Evolutionary conservation across 2,329 filamentous ascomycete genomes (phyloP).

Genomic region (Penicillium hordei): DNA sequence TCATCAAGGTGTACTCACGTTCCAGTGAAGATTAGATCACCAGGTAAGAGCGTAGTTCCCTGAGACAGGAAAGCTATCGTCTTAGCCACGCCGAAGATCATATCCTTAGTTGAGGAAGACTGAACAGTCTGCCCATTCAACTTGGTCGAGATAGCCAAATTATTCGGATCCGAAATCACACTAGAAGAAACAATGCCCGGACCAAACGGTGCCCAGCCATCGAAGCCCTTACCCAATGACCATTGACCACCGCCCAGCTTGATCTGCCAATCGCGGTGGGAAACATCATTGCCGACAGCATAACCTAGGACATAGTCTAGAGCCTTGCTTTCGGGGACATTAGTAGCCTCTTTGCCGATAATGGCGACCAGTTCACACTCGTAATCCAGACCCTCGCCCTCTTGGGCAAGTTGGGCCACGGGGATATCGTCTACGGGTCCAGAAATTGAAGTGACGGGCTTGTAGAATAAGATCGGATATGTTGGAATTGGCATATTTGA

Average conservation of each 20-base stretch:
- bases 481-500: slow-evolving; percentile 67
- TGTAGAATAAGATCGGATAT: slow-evolving; percentile 73
- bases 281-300: slow-evolving; percentile 75
- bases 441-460: slow-evolving; percentile 64
- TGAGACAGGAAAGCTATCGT: slow-evolving; percentile 50
- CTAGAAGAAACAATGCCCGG: slow-evolving; percentile 65
- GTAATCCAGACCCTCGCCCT: slow-evolving; percentile 68
- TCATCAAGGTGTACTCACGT: slow-evolving; percentile 37
- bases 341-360: slow-evolving; percentile 65
- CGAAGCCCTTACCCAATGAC: slow-evolving; percentile 71
- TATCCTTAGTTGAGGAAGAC: slow-evolving; percentile 50
- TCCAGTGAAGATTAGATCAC: slow-evolving; percentile 47
- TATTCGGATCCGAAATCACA: slow-evolving; percentile 47
- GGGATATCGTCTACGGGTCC: slow-evolving; percentile 68
- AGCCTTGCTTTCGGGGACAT: slow-evolving; percentile 65
- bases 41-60: slow-evolving; percentile 42
- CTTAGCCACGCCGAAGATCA: slow-evolving; percentile 50
- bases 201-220: slow-evolving; percentile 72
- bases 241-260: slow-evolving; percentile 68
- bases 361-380: slow-evolving; percentile 76
- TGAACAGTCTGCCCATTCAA: slow-evolving; percentile 53
- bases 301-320: slow-evolving; percentile 75
- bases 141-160: slow-evolving; percentile 45
- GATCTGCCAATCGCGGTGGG: slow-evolving; percentile 74
- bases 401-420: slow-evolving; percentile 64